phyloP scores from a whole-genome alignment of 2,329 filamentous ascomycete genomes.

The Nemania diffusa region DNA sequence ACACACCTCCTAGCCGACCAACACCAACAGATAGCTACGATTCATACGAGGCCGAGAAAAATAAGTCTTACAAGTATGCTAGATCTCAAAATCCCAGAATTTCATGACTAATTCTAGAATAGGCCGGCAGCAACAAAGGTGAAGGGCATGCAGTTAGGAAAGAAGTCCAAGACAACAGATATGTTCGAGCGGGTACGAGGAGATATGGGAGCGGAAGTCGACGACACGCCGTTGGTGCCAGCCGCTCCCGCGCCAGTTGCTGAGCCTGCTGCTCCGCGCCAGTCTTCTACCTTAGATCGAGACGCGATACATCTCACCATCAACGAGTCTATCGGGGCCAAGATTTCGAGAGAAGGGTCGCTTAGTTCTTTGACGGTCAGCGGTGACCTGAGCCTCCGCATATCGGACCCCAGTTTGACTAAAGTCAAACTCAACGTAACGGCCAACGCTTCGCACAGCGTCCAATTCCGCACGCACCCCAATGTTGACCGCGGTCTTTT shows the following conservation, averaged over 20 bases:
- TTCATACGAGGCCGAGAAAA: conserved; percentile 96
- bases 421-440: conserved; percentile 88
- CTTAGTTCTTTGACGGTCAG: conserved; percentile 88
- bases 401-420: conserved; percentile 87
- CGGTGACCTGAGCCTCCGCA: conserved; percentile 90
- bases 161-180: conserved; percentile 97
- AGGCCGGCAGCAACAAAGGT: conserved; percentile 77
- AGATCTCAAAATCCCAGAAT: background rate
- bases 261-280: conserved; percentile 65
- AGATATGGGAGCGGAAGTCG: conserved; percentile 87
- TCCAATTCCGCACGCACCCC: conserved; percentile 93
- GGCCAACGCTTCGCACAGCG: conserved; percentile 81
- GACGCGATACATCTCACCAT: conserved; percentile 90
- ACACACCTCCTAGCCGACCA: conserved; percentile 81
- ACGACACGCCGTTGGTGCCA: conserved; percentile 77
- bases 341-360: conserved; percentile 86
- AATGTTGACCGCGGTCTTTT: conserved; percentile 94
- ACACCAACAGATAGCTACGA: conserved; percentile 86
- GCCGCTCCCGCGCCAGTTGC: conserved; percentile 60
- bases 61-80: conserved; percentile 83
- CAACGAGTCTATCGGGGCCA: conserved; percentile 89
- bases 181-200: conserved; percentile 96
- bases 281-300: conserved; percentile 76
- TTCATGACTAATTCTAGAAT: conserved; percentile 42
- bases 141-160: conserved; percentile 99